Evolutionary conservation across 2,329 filamentous ascomycete species (phyloP), one percentile per base, ranked within the genome.

Genomic region (Colletotrichum musicola): DNA sequence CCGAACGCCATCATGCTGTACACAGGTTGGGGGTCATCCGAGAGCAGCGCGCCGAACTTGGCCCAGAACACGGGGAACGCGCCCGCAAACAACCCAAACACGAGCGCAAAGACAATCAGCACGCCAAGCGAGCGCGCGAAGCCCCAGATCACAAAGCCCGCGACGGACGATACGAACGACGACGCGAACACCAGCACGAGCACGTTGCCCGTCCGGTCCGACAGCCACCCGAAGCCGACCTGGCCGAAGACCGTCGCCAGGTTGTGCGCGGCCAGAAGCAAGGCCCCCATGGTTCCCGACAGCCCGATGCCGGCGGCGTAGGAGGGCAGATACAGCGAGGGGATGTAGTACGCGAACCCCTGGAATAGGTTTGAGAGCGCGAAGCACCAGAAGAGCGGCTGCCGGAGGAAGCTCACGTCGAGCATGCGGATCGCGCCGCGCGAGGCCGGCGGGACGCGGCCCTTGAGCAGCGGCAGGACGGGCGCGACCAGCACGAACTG

Each of bases 81-180:
- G 4, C 86, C 83, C 0, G 87, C 86, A 61, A 89, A 89, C 76
- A 88, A 85, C 1, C 88, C 88, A 71, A 86, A 90, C 0, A 82
- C 76, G 3, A 88, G 74, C 4, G 84, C 81, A 72, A 89, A 90
- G 1, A 84, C 71, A 0, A 83, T 77, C 3, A 89, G 76, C 1
- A 84, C 73, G 1, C 79, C 81, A 7, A 83, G 76, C 1, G 79
- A 78, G 1, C 77, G 80, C 4, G 83, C 81, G 16, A 89, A 74
- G 0, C 87, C 88, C 88, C 88, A 89, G 30, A 89, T 76, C 0
- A 87, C 74, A 49, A 89, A 82, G 0, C 84, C 82, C 0, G 84
- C 82, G 0, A 86, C 61, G 0, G 82, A 82, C 0, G 86, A 85
- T 1, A 83, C 82, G 3, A 85, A 68, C 0, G 83, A 83, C 0